phyloP scores from a whole-genome alignment of 495 filamentous ascomycete species.

The Tuber indicum region DNA sequence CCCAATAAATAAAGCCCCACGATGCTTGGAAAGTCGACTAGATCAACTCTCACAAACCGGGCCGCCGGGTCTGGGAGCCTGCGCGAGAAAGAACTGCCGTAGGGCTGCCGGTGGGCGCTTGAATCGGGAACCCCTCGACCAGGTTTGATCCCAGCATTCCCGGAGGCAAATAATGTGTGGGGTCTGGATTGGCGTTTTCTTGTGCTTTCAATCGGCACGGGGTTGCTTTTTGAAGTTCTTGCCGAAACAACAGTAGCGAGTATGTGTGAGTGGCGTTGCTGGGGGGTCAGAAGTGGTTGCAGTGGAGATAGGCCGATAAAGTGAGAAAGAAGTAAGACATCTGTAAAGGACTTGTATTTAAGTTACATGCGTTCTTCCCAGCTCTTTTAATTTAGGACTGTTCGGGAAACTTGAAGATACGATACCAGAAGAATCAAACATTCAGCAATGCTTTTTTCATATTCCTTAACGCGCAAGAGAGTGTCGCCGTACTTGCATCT shows the following conservation, averaged over 20 bases:
- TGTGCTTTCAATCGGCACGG: not conserved
- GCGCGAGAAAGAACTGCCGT: not conserved
- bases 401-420: not conserved
- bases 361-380: not conserved
- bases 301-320: not conserved
- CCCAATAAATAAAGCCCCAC: not conserved
- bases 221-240: not conserved
- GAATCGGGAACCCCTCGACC: not conserved
- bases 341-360: not conserved
- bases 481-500: constrained; percentile 38
- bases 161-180: not conserved
- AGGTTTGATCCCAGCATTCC: not conserved
- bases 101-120: not conserved
- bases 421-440: not conserved
- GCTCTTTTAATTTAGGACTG: not conserved
- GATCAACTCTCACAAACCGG: constrained; percentile 2
- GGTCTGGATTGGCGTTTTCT: not conserved
- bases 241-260: not conserved
- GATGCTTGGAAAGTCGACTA: not conserved
- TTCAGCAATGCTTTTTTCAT: not conserved
- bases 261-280: not conserved
- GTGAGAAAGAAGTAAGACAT: not conserved
- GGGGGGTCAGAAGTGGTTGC: not conserved
- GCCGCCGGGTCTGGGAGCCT: not conserved
- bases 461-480: not conserved